These are phyloP conservation scores for Rhizopogon roseolus DNA, from an alignment of 768 basidiomycete species.

Conservation along the genomic window DNA sequence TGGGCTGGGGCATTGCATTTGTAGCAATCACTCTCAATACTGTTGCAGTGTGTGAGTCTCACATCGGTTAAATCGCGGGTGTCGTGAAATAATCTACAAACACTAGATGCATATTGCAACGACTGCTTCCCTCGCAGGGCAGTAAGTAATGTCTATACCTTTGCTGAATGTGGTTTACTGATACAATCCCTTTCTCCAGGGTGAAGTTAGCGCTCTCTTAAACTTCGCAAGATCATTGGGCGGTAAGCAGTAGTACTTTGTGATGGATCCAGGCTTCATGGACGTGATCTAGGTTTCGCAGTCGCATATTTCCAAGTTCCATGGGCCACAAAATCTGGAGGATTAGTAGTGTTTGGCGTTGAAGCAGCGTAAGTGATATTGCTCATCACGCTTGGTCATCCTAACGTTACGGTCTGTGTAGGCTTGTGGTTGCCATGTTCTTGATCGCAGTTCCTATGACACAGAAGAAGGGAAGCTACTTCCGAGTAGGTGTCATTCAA, in stretches of 20 bases:
- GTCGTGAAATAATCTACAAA: neutral
- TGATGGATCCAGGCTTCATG: no score
- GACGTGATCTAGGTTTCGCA: slow-evolving; percentile 22
- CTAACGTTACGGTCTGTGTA: slow-evolving; percentile 6
- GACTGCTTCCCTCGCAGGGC: slow-evolving; percentile 33
- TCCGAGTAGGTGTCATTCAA: slow-evolving; percentile 24
- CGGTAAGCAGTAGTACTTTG: no score
- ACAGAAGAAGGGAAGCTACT: slow-evolving; percentile 28
- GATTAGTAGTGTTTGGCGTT: slow-evolving; percentile 29
- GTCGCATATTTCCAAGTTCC: slow-evolving; percentile 39
- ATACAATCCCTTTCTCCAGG: no score
- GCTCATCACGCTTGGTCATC: neutral
- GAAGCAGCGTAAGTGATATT: slow-evolving; percentile 31
- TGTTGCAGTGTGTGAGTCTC: slow-evolving; percentile 31
- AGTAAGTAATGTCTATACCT: no score
- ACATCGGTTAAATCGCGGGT: neutral
- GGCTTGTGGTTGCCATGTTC: slow-evolving; percentile 30
- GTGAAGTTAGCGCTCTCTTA: no score
- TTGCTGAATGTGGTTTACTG: no score
- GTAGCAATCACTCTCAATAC: slow-evolving; percentile 33
- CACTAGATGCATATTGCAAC: slow-evolving; percentile 32
- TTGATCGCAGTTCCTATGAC: slow-evolving; percentile 31
- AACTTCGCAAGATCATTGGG: no score
- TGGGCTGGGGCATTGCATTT: slow-evolving; percentile 42
- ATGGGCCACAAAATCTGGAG: slow-evolving; percentile 32